Percentiles rank a stretch among this genome's conserved stretches.
These are phyloP conservation scores for Tricholoma matsutake DNA, from an alignment of 768 basidiomycete genomes.

Conservation along the genomic window DNA sequence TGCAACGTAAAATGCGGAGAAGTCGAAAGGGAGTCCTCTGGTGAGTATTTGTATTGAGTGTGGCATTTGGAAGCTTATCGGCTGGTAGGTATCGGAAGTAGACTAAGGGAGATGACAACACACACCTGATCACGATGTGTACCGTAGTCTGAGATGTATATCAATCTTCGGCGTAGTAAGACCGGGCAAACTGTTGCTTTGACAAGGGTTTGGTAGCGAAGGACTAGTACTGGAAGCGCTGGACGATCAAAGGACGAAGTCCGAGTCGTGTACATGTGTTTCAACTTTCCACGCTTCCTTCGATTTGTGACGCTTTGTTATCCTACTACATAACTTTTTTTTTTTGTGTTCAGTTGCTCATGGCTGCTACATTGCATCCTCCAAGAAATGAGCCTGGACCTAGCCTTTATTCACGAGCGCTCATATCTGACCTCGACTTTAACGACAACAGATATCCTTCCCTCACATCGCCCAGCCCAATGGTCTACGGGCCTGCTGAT, in stretches of 20 bases:
- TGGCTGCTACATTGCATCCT: slow-evolving; percentile 51
- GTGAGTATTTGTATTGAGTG: slow-evolving; percentile 38
- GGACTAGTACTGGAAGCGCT: background rate
- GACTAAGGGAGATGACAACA: slow-evolving; percentile 3
- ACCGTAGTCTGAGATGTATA: background rate
- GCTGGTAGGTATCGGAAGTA: slow-evolving; percentile 55
- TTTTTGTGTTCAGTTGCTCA: slow-evolving; percentile 20
- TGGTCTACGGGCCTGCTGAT: slow-evolving; percentile 28
- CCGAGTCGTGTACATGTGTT: background rate
- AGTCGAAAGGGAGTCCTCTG: slow-evolving; percentile 85
- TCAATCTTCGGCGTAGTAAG: background rate
- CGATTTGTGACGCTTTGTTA: background rate
- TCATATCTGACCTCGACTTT: slow-evolving; percentile 61
- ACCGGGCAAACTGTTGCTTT: background rate
- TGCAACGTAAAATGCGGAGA: slow-evolving; percentile 94
- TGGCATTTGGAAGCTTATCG: background rate
- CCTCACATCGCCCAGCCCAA: slow-evolving; percentile 24
- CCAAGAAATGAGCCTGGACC: slow-evolving; percentile 37
- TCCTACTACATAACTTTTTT: slow-evolving; percentile 1
- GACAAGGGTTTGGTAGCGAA: background rate
- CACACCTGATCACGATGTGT: background rate
- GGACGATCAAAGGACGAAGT: background rate
- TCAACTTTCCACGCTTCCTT: background rate
- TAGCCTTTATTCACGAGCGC: slow-evolving; percentile 47
- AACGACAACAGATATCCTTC: slow-evolving; percentile 59